Base-by-base conservation (phyloP, 768 basidiomycete genomes). In the Amanita brunnescens region DNA sequence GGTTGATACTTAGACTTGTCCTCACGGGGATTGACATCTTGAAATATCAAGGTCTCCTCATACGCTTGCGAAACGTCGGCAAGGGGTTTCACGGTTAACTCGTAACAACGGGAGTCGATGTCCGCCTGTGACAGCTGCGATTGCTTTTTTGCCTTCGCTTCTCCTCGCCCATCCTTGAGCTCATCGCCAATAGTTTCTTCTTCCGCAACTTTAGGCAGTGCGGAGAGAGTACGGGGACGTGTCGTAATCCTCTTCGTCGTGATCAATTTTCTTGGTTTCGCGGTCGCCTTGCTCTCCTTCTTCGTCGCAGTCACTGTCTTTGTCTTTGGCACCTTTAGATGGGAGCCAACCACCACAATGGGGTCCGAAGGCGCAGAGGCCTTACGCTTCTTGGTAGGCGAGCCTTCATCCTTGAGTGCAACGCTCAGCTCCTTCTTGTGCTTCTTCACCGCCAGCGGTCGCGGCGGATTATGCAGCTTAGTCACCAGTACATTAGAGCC, bases 41-140 rank as follows among this genome's bases (percentile, higher is more conserved):
- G 64, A 26, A 68, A 59, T 23, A 63, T 57, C n/a, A n/a, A n/a
- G n/a, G n/a, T n/a, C 24, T 69, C 66, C 43, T 82, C 81, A 60
- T 85, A 87, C 0, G 87, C 87, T 54, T 76, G 71, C 37, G 74
- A 83, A 43, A 90, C 80, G 63, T 90, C 87, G 33, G 87, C 87
- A 57, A 90, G 65, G 39, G 87, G 87, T 59, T 77, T 70, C 56
- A 90, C 87, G 4, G 87, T 90, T 56, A 89, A 62, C 59, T 87
- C 87, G 60, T 88, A 87, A 67, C 87, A 88, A 45, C 77, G 77
- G n/a, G 87, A 79, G 58, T 87, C 80, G 47, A 84, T 80, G 37
- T 71, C 66, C 2, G 71, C 73, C 60, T 87, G 83, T 13, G 71
- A 61, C 33, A 74, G 54, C 14, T 61, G 64, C 13, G 46, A 30